phyloP scores from a whole-genome alignment of 169 alveolate species.

The Eimeria praecox region DNA sequence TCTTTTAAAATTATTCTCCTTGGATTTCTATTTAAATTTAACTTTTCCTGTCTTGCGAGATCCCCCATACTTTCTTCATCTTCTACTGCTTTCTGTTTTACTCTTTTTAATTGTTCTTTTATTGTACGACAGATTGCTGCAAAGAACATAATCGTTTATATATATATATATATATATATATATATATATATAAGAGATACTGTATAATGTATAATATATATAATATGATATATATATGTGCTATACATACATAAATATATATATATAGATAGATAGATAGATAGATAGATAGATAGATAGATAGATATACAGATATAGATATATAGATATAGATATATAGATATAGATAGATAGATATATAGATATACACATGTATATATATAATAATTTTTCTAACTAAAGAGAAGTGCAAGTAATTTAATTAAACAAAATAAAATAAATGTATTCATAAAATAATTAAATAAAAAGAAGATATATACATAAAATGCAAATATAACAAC shows the following conservation, averaged over 20 bases:
- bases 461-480: not conserved
- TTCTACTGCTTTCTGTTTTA: constrained; percentile 95
- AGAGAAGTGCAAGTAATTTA: not conserved
- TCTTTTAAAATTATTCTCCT: constrained; percentile 89
- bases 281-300: no score
- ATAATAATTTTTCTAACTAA: no score
- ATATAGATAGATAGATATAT: no score
- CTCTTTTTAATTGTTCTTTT: no score
- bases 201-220: not conserved
- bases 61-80: constrained; percentile 92
- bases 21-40: constrained; percentile 89
- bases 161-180: not conserved
- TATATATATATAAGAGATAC: not conserved
- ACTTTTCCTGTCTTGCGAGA: constrained; percentile 94
- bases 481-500: no score
- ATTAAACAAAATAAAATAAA: not conserved
- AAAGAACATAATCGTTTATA: no score
- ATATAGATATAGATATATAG: no score
- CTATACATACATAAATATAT: no score
- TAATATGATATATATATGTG: no score
- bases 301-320: no score
- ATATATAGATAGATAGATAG: no score
- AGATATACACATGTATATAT: no score
- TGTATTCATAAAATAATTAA: not conserved
- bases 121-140: constrained; percentile 91